Evolutionary conservation across 1,139 yeast genomes (phyloP).

Genomic region (Candida anutae): DNA sequence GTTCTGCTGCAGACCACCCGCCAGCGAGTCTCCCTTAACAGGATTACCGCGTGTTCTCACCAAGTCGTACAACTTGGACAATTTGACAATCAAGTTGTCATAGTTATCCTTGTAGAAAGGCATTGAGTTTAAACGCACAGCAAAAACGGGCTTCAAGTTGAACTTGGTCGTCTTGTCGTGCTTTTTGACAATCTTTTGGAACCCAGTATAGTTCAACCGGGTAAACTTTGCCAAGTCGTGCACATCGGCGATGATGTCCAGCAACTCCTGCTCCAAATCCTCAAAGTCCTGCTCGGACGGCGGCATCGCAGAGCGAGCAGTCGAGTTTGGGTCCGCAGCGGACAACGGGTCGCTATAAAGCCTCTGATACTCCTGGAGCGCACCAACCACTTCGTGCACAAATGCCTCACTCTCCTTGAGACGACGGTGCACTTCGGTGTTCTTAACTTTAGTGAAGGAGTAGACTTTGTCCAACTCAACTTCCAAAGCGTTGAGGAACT

Average conservation of each 20-base stretch:
- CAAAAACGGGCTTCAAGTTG: slow-evolving; percentile 83
- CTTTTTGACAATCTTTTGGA: slow-evolving; percentile 90
- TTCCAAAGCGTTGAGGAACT: slow-evolving; percentile 67
- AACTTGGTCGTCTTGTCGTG: slow-evolving; percentile 88
- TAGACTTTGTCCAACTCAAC: slow-evolving; percentile 84
- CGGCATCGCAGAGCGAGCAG: slow-evolving; percentile 11
- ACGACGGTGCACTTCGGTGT: slow-evolving; percentile 74
- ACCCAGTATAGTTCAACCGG: slow-evolving; percentile 89
- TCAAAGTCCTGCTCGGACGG: slow-evolving; percentile 80
- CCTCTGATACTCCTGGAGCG: slow-evolving; percentile 14
- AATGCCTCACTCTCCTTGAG: slow-evolving; percentile 71
- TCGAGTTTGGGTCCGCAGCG: slow-evolving; percentile 15
- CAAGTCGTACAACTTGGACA: slow-evolving; percentile 81
- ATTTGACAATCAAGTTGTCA: slow-evolving; percentile 79
- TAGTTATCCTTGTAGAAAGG: slow-evolving; percentile 95
- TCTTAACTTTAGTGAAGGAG: slow-evolving; percentile 81
- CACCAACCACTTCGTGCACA: slow-evolving; percentile 58
- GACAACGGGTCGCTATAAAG: slow-evolving; percentile 5
- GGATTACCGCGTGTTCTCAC: slow-evolving; percentile 96
- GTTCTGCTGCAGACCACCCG: slow-evolving; percentile 97
- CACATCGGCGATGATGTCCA: slow-evolving; percentile 93
- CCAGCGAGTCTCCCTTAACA: slow-evolving; percentile 85
- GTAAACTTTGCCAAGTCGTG: slow-evolving; percentile 94
- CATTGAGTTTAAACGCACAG: slow-evolving; percentile 83
- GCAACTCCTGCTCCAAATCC: slow-evolving; percentile 81